Conservation (phyloP, 306 rosid species). For the Acacia crassicarpa region DNA sequence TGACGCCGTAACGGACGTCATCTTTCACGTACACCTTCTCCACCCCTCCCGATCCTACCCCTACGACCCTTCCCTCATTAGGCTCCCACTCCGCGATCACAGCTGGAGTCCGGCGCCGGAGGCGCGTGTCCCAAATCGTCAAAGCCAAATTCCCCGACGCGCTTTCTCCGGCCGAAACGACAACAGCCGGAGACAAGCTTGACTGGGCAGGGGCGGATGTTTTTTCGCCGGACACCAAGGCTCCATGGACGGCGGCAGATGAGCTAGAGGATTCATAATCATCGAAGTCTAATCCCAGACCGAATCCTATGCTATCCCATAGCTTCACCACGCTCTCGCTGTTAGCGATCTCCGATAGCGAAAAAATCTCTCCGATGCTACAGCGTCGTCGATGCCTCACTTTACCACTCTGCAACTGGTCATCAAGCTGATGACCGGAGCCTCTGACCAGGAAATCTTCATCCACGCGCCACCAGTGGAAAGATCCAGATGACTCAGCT, state of each 20-base stretch:
- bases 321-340: slow-evolving; percentile 77
- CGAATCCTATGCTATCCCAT: slow-evolving; percentile 74
- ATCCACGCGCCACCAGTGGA: slow-evolving; percentile 22
- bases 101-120: slow-evolving; percentile 56
- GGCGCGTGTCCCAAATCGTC: slow-evolving; percentile 78
- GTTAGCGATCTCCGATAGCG: slow-evolving; percentile 58
- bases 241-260: background rate
- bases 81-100: slow-evolving; percentile 76
- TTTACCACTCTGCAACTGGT: slow-evolving; percentile 22
- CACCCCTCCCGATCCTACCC: slow-evolving; percentile 58
- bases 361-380: slow-evolving; percentile 52
- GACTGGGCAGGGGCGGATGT: slow-evolving; percentile 18
- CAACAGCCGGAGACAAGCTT: slow-evolving; percentile 37
- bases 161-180: slow-evolving; percentile 39
- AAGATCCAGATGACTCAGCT: slow-evolving; percentile 5
- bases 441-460: slow-evolving; percentile 54
- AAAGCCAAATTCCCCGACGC: slow-evolving; percentile 37
- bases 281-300: slow-evolving; percentile 47
- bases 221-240: background rate
- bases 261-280: slow-evolving; percentile 24
- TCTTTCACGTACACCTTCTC: slow-evolving; percentile 65
- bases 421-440: slow-evolving; percentile 25
- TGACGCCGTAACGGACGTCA: slow-evolving; percentile 42
- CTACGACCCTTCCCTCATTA: slow-evolving; percentile 48
- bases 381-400: slow-evolving; percentile 36